These are phyloP conservation scores for Cairneyella variabilis DNA, from an alignment of 495 filamentous ascomycete genomes.

Conservation along the genomic window DNA sequence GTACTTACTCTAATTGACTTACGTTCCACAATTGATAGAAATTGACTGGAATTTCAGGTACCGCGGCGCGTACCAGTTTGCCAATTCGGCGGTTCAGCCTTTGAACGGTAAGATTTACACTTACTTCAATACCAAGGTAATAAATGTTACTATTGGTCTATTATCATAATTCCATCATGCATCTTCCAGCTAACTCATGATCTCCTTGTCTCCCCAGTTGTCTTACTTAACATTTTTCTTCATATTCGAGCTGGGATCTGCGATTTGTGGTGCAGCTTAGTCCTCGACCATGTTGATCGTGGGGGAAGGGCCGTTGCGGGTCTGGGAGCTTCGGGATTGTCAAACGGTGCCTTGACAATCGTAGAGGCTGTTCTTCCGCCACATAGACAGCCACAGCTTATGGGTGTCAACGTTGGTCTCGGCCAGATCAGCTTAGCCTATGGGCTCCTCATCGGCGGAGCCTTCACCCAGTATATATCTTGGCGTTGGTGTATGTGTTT, in stretches of 20 bases:
- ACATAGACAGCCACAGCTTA: slow-evolving; percentile 38
- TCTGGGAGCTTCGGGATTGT: slow-evolving; percentile 41
- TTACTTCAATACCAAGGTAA: too few relatives aligned
- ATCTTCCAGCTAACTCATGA: too few relatives aligned
- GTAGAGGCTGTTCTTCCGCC: slow-evolving; percentile 41
- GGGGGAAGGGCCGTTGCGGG: slow-evolving; percentile 53
- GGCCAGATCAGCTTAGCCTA: slow-evolving; percentile 40
- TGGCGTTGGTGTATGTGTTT: slow-evolving; percentile 54
- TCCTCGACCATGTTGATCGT: slow-evolving; percentile 49
- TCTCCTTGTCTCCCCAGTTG: too few relatives aligned
- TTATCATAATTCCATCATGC: too few relatives aligned
- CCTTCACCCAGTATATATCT: slow-evolving; percentile 55
- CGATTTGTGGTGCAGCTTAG: slow-evolving; percentile 47
- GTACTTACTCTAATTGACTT: too few relatives aligned
- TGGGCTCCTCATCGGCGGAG: slow-evolving; percentile 56
- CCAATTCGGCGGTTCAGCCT: too few relatives aligned
- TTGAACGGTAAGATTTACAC: too few relatives aligned
- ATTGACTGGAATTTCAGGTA: too few relatives aligned
- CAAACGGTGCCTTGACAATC: slow-evolving; percentile 51
- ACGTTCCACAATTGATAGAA: too few relatives aligned
- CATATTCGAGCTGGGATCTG: slow-evolving; percentile 49
- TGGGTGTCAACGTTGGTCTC: slow-evolving; percentile 52
- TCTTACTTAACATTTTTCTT: too few relatives aligned
- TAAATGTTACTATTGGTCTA: too few relatives aligned
- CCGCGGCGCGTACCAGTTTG: too few relatives aligned